Percentiles rank a stretch among this genome's conserved stretches.
Conservation (phyloP, 441 rosid species). For the Metrosideros polymorpha region DNA sequence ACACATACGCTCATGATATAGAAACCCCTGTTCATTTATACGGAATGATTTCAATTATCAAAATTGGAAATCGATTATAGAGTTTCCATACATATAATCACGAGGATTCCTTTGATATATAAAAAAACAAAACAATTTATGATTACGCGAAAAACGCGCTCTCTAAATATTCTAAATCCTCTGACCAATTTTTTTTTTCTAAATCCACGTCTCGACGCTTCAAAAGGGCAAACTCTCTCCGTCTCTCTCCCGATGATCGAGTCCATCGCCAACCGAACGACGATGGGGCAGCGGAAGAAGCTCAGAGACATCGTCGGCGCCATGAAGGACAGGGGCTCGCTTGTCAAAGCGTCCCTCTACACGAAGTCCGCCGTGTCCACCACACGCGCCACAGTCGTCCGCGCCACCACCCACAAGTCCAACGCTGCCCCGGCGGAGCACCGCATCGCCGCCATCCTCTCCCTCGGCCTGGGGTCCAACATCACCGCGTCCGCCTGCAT, state of each 20-base stretch:
- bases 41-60: neutral
- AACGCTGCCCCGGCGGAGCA: slow-evolving; percentile 20
- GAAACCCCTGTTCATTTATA: neutral
- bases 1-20: too few species aligned
- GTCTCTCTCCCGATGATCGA: neutral
- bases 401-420: slow-evolving; percentile 30
- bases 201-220: neutral
- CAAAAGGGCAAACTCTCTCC: neutral
- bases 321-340: slow-evolving; percentile 33
- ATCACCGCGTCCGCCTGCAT: slow-evolving; percentile 25
- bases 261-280: neutral
- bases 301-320: slow-evolving; percentile 16
- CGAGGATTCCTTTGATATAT: neutral
- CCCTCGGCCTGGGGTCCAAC: slow-evolving; percentile 17
- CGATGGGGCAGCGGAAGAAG: slow-evolving; percentile 25
- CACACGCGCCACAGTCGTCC: slow-evolving; percentile 22
- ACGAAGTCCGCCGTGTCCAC: slow-evolving; percentile 11
- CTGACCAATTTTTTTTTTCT: too few species aligned
- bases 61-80: neutral
- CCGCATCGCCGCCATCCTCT: slow-evolving; percentile 20
- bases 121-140: neutral
- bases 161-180: neutral
- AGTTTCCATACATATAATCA: neutral
- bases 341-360: slow-evolving; percentile 27
- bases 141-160: neutral